Base-by-base conservation (phyloP, 331 rosid species). In the Stylosanthes scabra region DNA sequence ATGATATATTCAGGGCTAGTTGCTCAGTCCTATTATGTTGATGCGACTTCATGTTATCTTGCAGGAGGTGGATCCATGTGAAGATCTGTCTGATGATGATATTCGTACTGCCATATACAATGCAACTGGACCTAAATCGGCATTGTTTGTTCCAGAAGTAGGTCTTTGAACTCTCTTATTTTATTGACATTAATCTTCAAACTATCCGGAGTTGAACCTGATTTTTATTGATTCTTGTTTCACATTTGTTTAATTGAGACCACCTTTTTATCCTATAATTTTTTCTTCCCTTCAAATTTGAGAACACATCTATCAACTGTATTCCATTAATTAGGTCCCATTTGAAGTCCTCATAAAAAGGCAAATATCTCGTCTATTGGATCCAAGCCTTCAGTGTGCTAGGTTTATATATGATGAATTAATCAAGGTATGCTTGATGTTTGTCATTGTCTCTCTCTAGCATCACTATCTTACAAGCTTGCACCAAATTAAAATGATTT, bases 21-120 rank as follows among this genome's bases (percentile, higher is more conserved):
- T 79, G 16, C 41, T 11, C 57, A 65, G 55, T 66, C 50, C 72
- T 20, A 31, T 74, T 60, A 60, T 71, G 59, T 69, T n/a, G 46
- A 75, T 59, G 58, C 28, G 60, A 40, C 70, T 80, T 71, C 13
- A 59, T 79, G 60, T 70, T 66, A 59, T 25, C 77, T 60, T 72
- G 68, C 82, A 95, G 99, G 98, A 87, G 78, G 99, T 95, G 74
- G 99, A 95, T 95, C 99, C 99, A 10, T 95, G 97, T 64, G 99
- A 92, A 86, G 96, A 83, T 74, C 88, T 95, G 80, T 90, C 98
- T 75, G 96, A 92, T 84, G 98, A 90, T 63, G 99, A 90, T 80
- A 88, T 95, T 78, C 92, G 97, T 59, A 92, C 97, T 50, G 98
- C 99, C 66, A 92, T 95, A 83, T 98, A 92, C 81, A 95, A 95